Evolutionary conservation across 192 early-diverging fungal genomes (phyloP).

Genomic region (Rhizoclosmatium globosum): DNA sequence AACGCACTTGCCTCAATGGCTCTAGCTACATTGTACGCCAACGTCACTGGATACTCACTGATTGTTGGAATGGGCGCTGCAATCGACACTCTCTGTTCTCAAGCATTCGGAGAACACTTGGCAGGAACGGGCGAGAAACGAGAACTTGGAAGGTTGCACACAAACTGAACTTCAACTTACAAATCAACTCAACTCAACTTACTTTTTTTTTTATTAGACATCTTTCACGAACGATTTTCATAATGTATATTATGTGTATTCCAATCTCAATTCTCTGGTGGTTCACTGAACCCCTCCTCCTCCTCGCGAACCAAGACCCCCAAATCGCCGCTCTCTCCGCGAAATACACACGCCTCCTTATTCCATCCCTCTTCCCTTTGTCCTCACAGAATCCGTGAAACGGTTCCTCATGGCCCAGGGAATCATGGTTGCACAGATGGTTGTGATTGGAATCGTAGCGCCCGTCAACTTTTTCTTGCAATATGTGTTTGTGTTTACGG

Average conservation of each 20-base stretch:
- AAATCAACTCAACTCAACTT: background rate
- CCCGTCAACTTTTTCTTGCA: slow-evolving; percentile 80
- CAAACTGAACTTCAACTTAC: background rate
- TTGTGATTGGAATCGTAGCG: slow-evolving; percentile 71
- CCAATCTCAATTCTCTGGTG: slow-evolving; percentile 77
- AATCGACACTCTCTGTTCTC: slow-evolving; percentile 64
- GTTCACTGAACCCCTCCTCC: slow-evolving; percentile 73
- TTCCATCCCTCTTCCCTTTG: slow-evolving; percentile 77
- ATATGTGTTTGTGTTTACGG: slow-evolving; percentile 83
- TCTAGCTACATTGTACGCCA: slow-evolving; percentile 26
- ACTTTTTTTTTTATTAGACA: slow-evolving; percentile 26
- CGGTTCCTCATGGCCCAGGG: slow-evolving; percentile 88
- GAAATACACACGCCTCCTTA: slow-evolving; percentile 69
- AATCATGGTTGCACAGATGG: slow-evolving; percentile 85
- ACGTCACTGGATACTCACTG: slow-evolving; percentile 50
- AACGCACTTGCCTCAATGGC: slow-evolving; percentile 34
- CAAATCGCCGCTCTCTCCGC: slow-evolving; percentile 74
- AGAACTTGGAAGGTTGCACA: slow-evolving; percentile 46
- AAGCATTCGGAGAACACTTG: slow-evolving; percentile 45
- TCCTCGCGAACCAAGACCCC: slow-evolving; percentile 78
- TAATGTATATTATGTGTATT: slow-evolving; percentile 72
- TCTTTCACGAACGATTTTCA: slow-evolving; percentile 73
- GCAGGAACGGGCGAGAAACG: slow-evolving; percentile 42
- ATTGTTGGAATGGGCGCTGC: slow-evolving; percentile 59
- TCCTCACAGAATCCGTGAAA: slow-evolving; percentile 87